Evolutionary conservation across 805 yeast genomes (phyloP), one percentile per base, ranked within the genome.

Genomic region (Candida peoriensis): DNA sequence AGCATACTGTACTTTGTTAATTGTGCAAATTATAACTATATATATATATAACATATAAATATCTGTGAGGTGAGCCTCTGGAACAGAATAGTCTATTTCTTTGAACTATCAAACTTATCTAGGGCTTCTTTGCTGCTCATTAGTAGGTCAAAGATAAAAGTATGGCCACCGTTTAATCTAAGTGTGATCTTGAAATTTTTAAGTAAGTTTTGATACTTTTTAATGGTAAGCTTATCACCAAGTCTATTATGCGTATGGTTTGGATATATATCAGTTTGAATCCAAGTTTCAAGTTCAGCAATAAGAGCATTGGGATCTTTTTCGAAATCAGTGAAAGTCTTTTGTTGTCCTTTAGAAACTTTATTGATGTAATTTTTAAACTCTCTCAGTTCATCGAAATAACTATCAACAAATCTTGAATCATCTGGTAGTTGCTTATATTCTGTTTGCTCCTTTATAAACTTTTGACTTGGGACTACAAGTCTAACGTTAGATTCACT

Each of bases 111-210:
- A 33, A 41, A 38, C n/a, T 38, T 38, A 9, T 41, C 44, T 2
- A 41, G 20, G 8, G 41, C 44, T 18, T 41, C 42, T 23, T 34
- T 32, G 8, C 37, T 27, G 10, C 24, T 38, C 44, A 50, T 29
- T 27, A 79, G 49, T 1, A 79, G 61, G 47, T 80, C 87, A 47
- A 80, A 65, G 10, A 74, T 65, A 34, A 71, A 72, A 2, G 79
- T 63, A 45, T 76, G 71, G 1, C 79, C 81, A 13, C 81, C 80
- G 46, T 80, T 79, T 22, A 73, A 45, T 13, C 58, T 54, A 28
- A 72, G 52, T 22, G 78, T 60, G 37, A 64, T 48, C 44, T 63
- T 62, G 30, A 72, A 60, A 29, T 66, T 70, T 21, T 56, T 55
- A 6, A 68, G 50, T 38, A 72, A 64, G 31, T 62, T 61, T 8